These are phyloP conservation scores for Onygenales sp. DNA, from an alignment of 2,329 filamentous ascomycete genomes.

Conservation along the genomic window DNA sequence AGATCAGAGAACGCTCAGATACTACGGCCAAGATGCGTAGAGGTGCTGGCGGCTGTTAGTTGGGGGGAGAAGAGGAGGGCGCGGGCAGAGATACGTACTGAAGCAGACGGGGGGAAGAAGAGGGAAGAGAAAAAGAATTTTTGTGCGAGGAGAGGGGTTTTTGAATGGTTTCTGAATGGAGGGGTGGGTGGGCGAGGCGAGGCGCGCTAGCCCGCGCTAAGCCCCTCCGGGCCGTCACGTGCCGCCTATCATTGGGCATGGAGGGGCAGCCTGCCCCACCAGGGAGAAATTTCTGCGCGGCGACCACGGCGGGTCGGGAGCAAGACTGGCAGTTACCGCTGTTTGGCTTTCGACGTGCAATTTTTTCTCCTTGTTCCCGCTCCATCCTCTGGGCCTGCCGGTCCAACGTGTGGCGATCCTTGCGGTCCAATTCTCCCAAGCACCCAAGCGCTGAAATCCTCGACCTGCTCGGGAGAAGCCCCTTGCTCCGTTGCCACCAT, in stretches of 20 bases:
- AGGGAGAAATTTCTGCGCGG: neutral
- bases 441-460: too few relatives aligned
- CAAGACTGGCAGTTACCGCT: neutral
- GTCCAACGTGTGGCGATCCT: neutral
- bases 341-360: neutral
- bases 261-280: conserved; percentile 20
- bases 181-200: conserved; percentile 29
- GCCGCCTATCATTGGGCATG: conserved; percentile 19
- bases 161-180: conserved; percentile 41
- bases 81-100: conserved; percentile 34
- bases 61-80: conserved; percentile 14
- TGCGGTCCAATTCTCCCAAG: too few relatives aligned
- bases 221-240: conserved; percentile 4
- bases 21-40: conserved; percentile 42
- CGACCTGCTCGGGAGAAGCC: too few relatives aligned
- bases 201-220: conserved; percentile 12
- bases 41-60: conserved; percentile 36
- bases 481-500: too few relatives aligned
- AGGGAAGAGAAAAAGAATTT: conserved; percentile 20
- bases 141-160: conserved; percentile 31
- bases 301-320: conserved; percentile 12
- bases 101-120: conserved; percentile 33
- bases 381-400: neutral
- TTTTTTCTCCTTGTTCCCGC: neutral
- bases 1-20: conserved; percentile 38